Base-by-base conservation (phyloP, 2,329 filamentous ascomycete species). In the Cercospora janseana region DNA sequence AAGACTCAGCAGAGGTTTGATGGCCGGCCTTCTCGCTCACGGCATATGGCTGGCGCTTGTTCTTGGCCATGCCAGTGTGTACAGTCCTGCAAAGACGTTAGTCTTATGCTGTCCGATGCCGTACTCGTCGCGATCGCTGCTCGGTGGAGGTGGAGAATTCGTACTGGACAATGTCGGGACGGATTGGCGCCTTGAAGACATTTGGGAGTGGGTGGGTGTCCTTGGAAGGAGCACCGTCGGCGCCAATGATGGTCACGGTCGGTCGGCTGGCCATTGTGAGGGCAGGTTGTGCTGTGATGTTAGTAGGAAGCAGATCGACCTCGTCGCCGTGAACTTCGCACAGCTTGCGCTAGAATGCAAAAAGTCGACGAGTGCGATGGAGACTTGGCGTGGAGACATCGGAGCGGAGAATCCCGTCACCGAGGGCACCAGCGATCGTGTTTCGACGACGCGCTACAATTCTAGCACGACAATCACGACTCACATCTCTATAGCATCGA, bases 21-120 rank as follows among this genome's bases (percentile, higher is more conserved):
- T 98, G 93, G 81, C 93, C 93, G 73, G 93, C 93, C 88, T 98
- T 98, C 87, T 97, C 92, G 86, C 90, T 95, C 82, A 98, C 93
- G 71, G 93, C 85, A 78, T 98, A 98, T 68, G 93, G 91, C 80
- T 98, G 93, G 76, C 93, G 87, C 86, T 95, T 96, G 86, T 98
- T 98, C 89, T 98, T 98, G 75, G 92, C 92, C 82, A 98, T 94
- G 72, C 93, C 93, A 71, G 89, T 95, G 86, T 98, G 93, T 70
- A 97, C 84, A 64, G 76, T 76, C 74, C 79, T 82, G 67, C 65
- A 63, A 46, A 56, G 26, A 35, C 53, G 57, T 68, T 58, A 69
- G 65, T 52, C 15, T 16, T 9, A 4, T 23, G 20, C 27, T 20
- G n/a, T 16, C 10, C n/a, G 7, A 23, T 35, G 21, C 15, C 48